Evolutionary conservation across 805 yeast species (phyloP).

Genomic region (Hanseniaspora mollemarum): DNA sequence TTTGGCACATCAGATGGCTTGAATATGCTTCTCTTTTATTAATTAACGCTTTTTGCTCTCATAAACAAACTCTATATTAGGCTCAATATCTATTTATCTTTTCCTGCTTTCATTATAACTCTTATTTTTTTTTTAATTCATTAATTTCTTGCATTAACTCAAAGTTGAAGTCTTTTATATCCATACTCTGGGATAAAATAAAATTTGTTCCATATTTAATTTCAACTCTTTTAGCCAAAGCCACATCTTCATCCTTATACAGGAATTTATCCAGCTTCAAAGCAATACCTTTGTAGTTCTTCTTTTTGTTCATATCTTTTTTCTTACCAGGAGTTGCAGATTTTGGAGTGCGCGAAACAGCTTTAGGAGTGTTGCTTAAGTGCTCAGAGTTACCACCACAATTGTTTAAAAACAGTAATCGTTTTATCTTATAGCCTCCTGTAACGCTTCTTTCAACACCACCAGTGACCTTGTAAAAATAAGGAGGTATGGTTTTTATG

Average conservation of each 20-base stretch:
- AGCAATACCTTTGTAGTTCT: not conserved
- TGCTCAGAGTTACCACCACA: not conserved
- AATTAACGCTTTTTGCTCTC: too few relatives aligned
- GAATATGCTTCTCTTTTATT: too few relatives aligned
- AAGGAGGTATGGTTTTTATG: slow-evolving; percentile 58
- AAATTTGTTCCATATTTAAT: not conserved
- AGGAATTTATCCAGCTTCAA: slow-evolving; percentile 1
- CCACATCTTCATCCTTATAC: slow-evolving; percentile 3
- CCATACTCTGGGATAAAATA: not conserved
- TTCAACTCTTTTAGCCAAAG: not conserved
- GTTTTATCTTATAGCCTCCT: slow-evolving; percentile 27
- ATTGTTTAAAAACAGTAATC: not conserved
- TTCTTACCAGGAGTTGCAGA: not conserved
- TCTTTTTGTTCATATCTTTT: not conserved
- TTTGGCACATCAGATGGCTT: too few relatives aligned
- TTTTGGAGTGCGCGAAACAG: not conserved
- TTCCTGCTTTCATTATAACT: not conserved
- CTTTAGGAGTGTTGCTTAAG: too few relatives aligned
- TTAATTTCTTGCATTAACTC: not conserved
- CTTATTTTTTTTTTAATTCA: not conserved
- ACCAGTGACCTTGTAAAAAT: slow-evolving; percentile 77
- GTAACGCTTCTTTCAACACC: slow-evolving; percentile 51
- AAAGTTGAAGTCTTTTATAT: not conserved
- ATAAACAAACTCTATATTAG: not conserved
- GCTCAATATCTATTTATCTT: not conserved